Evolutionary conservation across 345 rosid species (phyloP), one percentile per base, ranked within the genome.

Genomic region (Gossypium sturtianum): DNA sequence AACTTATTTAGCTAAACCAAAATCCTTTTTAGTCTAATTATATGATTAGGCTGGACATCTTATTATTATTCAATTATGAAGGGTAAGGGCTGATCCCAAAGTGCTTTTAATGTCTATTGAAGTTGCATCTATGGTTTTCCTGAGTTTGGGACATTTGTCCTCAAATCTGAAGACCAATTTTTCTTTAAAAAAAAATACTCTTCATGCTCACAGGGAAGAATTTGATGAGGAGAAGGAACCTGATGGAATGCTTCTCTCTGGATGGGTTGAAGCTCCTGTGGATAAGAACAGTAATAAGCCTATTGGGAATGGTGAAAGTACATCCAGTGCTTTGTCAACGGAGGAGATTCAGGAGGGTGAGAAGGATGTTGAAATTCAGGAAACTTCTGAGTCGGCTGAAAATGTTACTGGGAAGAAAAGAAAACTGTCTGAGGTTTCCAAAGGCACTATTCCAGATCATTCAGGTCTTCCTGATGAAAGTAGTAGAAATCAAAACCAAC

Each of bases 181-280:
- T 34, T 5, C 41, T 34, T 34, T 66, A 7, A 54, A 19, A 54
- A 19, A 53, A 53, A 7, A 17, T 53, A 17, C 22, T 53, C 56
- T 51, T 51, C 22, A 53, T 53, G 58, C 23, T 53, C 58, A 53
- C 58, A 51, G 56, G 56, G 56, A 51, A 15, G 56, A 51, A 48
- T 48, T 48, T 48, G 52, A 48, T 10, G 52, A 48, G 52, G 52
- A 48, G 15, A 48, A 2, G 52, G 52, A 48, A 48, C 56, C n/a
- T 51, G 56, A 51, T 51, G 56, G 56, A 51, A 51, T 51, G 56
- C 16, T 13, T 16, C 56, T 51, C 56, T 51, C 56, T 51, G 56
- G 97, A 98, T 72, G 99, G 98, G 73, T 79, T 95, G 82, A 93
- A 15, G 56, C 56, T 95, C 75, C 98, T 95, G 71, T 89, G 93